phyloP scores from a whole-genome alignment of 78 protist species.

The Dictyostelium firmibasis region DNA sequence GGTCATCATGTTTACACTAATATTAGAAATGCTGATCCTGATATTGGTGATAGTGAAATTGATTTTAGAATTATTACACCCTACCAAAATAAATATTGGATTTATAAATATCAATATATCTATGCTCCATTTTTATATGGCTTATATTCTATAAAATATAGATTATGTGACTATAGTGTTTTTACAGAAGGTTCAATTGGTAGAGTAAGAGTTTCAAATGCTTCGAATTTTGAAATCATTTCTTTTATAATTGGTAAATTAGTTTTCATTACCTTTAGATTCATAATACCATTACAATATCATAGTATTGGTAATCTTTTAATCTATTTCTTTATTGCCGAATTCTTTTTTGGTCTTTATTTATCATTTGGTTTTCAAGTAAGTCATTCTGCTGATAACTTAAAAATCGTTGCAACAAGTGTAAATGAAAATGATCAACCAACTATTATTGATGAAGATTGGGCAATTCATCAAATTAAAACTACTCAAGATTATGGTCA shows the following conservation, averaged over 20 bases:
- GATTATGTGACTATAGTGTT: slow-evolving; percentile 24
- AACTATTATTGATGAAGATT: slow-evolving; percentile 31
- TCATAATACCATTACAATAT: slow-evolving; percentile 17
- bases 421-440: background rate
- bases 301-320: background rate
- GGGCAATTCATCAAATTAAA: slow-evolving; percentile 53
- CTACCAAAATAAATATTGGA: slow-evolving; percentile 4
- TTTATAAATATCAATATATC: slow-evolving; percentile 31
- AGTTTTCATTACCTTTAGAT: background rate
- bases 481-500: slow-evolving; percentile 66
- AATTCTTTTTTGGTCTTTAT: slow-evolving; percentile 30
- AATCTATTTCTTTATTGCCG: slow-evolving; percentile 14
- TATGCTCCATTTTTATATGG: slow-evolving; percentile 77
- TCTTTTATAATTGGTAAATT: slow-evolving; percentile 5
- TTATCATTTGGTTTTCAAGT: slow-evolving; percentile 69
- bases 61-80: slow-evolving; percentile 65
- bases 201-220: background rate
- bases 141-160: slow-evolving; percentile 30
- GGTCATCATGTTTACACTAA: slow-evolving; percentile 79
- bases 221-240: background rate
- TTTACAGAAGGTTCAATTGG: slow-evolving; percentile 9
- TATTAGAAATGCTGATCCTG: slow-evolving; percentile 61
- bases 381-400: slow-evolving; percentile 37
- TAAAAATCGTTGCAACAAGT: slow-evolving; percentile 25
- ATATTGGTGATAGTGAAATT: slow-evolving; percentile 50